Evolutionary conservation across 2,329 filamentous ascomycete species (phyloP).

Genomic region (Cryphonectria carpinicola): DNA sequence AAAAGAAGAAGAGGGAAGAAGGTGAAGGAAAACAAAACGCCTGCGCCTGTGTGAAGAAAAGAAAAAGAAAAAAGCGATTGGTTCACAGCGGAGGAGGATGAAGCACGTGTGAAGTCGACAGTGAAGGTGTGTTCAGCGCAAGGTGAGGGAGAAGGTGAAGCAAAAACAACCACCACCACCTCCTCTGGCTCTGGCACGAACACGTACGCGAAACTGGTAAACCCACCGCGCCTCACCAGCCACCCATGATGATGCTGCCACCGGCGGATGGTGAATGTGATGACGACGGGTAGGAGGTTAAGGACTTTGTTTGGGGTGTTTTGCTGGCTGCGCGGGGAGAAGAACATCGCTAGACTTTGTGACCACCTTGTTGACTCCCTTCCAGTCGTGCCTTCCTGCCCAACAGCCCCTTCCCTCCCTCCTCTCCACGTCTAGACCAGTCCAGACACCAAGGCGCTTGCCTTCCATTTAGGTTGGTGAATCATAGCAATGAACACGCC

Average conservation of each 20-base stretch:
- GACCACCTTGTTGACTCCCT: constrained; percentile 2
- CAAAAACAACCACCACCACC: neutral
- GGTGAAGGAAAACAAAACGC: neutral
- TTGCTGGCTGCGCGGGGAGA: neutral
- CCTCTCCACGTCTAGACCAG: neutral
- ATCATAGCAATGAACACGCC: neutral
- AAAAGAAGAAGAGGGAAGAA: neutral
- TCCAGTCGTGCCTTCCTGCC: constrained; percentile 13
- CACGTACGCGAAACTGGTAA: neutral
- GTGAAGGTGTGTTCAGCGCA: neutral
- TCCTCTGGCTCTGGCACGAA: neutral
- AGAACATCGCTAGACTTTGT: neutral
- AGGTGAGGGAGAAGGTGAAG: neutral
- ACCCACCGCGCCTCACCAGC: neutral
- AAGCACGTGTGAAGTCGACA: neutral
- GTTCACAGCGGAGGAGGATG: neutral
- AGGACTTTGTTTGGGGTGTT: neutral
- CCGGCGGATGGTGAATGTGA: neutral
- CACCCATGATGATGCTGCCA: constrained; percentile 1
- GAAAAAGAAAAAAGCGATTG: neutral
- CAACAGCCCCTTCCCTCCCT: neutral
- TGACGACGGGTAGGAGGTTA: neutral
- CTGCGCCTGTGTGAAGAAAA: neutral
- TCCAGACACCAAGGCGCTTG: neutral
- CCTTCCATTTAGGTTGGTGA: neutral